A percentile compares a stretch with the other conserved stretches of the same genome.
These are phyloP conservation scores for Apiotrichum brassicae DNA, from an alignment of 1,284 basidiomycete species.

Conservation along the genomic window DNA sequence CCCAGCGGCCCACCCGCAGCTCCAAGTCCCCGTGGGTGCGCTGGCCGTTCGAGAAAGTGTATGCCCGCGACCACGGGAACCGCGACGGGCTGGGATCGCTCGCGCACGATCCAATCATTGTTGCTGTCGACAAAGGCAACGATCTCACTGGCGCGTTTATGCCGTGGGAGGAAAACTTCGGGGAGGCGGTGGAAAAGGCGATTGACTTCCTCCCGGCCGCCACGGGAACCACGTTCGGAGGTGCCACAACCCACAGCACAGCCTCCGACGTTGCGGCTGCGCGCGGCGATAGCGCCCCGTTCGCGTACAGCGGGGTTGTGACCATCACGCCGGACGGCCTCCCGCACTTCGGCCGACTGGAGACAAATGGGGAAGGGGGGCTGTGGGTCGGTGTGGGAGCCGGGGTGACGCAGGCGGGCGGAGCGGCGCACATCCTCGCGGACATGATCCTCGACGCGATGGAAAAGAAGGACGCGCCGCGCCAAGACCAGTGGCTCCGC, in stretches of 20 bases:
- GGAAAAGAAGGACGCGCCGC: neutral
- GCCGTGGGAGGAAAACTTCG: constrained; percentile 10
- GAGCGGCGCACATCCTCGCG: constrained; percentile 18
- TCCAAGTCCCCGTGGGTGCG: constrained; percentile 21
- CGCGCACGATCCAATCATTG: constrained; percentile 18
- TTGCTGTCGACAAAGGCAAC: neutral
- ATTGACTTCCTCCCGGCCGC: too few relatives aligned
- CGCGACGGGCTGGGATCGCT: constrained; percentile 27
- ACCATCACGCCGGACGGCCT: constrained; percentile 26
- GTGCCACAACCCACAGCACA: too few relatives aligned
- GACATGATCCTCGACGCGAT: constrained; percentile 12
- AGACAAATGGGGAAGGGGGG: neutral
- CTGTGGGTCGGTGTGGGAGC: constrained; percentile 22
- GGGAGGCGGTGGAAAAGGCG: too few relatives aligned
- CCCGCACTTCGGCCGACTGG: constrained; percentile 21
- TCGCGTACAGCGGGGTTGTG: too few relatives aligned
- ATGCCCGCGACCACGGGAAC: constrained; percentile 26
- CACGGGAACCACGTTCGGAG: too few relatives aligned
- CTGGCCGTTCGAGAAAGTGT: constrained; percentile 22
- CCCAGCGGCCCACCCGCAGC: neutral
- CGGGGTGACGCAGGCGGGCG: constrained; percentile 31
- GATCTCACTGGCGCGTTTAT: constrained; percentile 14
- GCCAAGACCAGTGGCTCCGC: constrained; percentile 8
- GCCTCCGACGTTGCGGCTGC: too few relatives aligned
- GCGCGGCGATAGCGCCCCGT: too few relatives aligned